Evolutionary conservation across 108 stramenopile genomes (phyloP).

Genomic region (Cyclotella cryptica): DNA sequence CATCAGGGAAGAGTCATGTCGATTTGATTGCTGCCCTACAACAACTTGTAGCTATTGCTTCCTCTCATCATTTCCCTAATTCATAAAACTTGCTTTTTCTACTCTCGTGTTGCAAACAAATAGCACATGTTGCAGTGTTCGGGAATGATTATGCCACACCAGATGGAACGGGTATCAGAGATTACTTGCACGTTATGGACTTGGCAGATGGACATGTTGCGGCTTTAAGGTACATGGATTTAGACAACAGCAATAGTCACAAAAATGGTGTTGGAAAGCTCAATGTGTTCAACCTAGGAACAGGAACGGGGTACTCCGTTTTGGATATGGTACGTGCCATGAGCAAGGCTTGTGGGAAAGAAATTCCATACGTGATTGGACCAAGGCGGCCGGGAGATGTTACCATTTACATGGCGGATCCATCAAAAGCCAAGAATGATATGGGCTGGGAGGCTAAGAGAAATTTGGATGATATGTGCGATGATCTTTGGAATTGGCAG

Average conservation of each 20-base stretch:
- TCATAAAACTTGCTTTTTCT: too few relatives aligned
- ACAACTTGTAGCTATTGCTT: too few relatives aligned
- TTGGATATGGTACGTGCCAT: slow-evolving; percentile 97
- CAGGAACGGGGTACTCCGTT: slow-evolving; percentile 93
- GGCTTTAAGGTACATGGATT: slow-evolving; percentile 83
- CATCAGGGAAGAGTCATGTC: too few relatives aligned
- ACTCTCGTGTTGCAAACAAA: too few relatives aligned
- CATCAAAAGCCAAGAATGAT: slow-evolving; percentile 86
- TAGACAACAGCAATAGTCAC: slow-evolving; percentile 6
- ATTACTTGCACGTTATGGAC: slow-evolving; percentile 99
- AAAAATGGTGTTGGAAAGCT: slow-evolving; percentile 43
- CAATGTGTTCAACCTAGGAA: slow-evolving; percentile 96
- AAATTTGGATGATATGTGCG: slow-evolving; percentile 94
- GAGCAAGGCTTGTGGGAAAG: slow-evolving; percentile 90
- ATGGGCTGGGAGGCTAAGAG: slow-evolving; percentile 96
- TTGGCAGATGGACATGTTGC: slow-evolving; percentile 95
- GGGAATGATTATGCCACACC: slow-evolving; percentile 95
- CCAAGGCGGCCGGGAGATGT: slow-evolving; percentile 95
- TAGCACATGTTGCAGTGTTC: slow-evolving; percentile 92
- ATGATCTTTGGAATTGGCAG: slow-evolving; percentile 98
- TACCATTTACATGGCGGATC: slow-evolving; percentile 95
- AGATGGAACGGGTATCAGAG: slow-evolving; percentile 98
- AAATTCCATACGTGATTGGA: slow-evolving; percentile 90
- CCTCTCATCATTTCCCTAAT: too few relatives aligned
- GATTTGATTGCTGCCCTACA: too few relatives aligned